Conservation (phyloP, 345 rosid genomes). For the Erucastrum elatum region DNA sequence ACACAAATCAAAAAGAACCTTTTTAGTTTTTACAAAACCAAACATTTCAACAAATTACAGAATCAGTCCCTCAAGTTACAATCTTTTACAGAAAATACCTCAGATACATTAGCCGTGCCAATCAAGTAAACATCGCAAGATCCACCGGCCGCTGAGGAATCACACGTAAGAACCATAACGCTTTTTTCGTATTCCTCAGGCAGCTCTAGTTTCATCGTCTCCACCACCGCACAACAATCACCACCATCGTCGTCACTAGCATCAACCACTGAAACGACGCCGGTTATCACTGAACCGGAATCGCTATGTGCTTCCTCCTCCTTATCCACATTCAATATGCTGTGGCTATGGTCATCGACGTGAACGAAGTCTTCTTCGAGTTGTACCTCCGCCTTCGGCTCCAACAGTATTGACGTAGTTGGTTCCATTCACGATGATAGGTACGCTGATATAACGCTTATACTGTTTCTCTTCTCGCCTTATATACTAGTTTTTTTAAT, state of each 20-base stretch:
- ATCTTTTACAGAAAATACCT: conserved; percentile 44
- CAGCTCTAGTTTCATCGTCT: conserved; percentile 41
- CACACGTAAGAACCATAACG: conserved; percentile 68
- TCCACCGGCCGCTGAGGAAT: conserved; percentile 67
- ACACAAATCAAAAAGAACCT: not conserved
- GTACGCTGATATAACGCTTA: not conserved
- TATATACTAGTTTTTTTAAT: not conserved
- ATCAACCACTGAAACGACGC: conserved; percentile 16
- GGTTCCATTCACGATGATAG: conserved; percentile 44
- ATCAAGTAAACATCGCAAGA: conserved; percentile 75
- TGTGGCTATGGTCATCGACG: conserved; percentile 40
- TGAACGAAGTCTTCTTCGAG: conserved; percentile 11
- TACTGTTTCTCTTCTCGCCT: not conserved
- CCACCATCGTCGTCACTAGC: conserved; percentile 15
- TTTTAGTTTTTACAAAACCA: not conserved
- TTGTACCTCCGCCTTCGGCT: conserved; percentile 28
- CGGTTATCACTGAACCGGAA: conserved; percentile 19
- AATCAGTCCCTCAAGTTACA: not conserved
- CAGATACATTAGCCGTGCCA: conserved; percentile 88
- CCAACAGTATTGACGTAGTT: conserved; percentile 31
- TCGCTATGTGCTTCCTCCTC: conserved; percentile 12
- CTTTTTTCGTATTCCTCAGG: conserved; percentile 69
- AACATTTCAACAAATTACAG: not conserved
- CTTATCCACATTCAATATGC: conserved; percentile 55
- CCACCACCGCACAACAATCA: conserved; percentile 26